Evolutionary conservation across 179 eudicot species (phyloP).

Genomic region (Vitellaria paradoxa): DNA sequence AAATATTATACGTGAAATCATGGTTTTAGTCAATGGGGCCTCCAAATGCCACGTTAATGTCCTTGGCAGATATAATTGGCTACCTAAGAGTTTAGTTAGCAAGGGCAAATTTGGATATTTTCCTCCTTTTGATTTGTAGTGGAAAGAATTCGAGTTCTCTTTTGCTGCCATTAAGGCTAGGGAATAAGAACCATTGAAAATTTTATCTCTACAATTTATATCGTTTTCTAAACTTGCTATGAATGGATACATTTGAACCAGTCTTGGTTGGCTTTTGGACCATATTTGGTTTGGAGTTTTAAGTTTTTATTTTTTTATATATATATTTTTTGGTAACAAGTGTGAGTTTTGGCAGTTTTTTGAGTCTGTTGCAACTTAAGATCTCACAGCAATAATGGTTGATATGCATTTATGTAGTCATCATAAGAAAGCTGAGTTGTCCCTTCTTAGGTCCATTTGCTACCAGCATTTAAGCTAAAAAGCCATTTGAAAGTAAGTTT

Average conservation of each 20-base stretch:
- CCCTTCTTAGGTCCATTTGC: background rate
- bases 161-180: background rate
- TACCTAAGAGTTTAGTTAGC: background rate
- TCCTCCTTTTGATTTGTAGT: constrained; percentile 2
- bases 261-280: background rate
- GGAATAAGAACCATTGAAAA: background rate
- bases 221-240: background rate
- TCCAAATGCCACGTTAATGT: background rate
- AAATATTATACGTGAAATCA: background rate
- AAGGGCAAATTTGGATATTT: background rate
- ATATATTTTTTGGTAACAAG: too few relatives aligned
- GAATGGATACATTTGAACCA: background rate
- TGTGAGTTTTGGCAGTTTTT: too few relatives aligned
- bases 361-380: background rate
- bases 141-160: background rate
- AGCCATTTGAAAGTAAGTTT: too few relatives aligned
- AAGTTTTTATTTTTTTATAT: background rate
- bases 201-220: background rate
- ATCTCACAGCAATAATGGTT: background rate
- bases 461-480: background rate
- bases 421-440: background rate
- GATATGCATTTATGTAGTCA: background rate
- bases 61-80: background rate
- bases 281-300: background rate
- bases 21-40: background rate